A percentile compares a stretch with the other conserved stretches of the same genome.
These are phyloP conservation scores for Penicillium diatomitis DNA, from an alignment of 495 filamentous ascomycete genomes.

Conservation along the genomic window DNA sequence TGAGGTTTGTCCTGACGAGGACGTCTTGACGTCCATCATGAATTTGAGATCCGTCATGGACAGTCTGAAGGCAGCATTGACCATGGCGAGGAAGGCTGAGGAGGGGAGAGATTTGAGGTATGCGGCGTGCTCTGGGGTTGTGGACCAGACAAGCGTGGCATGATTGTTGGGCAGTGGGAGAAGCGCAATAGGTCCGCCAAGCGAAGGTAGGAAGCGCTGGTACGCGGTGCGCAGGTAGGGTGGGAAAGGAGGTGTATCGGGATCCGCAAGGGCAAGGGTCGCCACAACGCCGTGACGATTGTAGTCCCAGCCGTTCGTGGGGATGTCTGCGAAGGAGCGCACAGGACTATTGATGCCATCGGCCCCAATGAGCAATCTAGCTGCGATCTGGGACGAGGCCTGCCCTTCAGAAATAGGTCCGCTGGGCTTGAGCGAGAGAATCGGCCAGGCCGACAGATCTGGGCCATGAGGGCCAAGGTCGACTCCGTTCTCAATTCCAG, in stretches of 20 bases:
- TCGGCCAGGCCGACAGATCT: constrained; percentile 79
- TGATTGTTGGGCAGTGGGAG: constrained; percentile 77
- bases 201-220: constrained; percentile 85
- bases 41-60: constrained; percentile 68
- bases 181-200: constrained; percentile 74
- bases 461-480: constrained; percentile 48
- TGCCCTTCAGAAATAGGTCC: constrained; percentile 23
- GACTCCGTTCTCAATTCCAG: constrained; percentile 64
- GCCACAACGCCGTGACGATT: constrained; percentile 83
- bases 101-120: constrained; percentile 65
- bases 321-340: constrained; percentile 77
- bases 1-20: constrained; percentile 15
- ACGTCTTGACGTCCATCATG: constrained; percentile 53
- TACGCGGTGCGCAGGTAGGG: constrained; percentile 63
- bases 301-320: constrained; percentile 88
- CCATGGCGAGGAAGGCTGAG: constrained; percentile 70
- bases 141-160: constrained; percentile 89
- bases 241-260: constrained; percentile 17
- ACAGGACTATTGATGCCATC: constrained; percentile 95
- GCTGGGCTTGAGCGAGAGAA: constrained; percentile 54
- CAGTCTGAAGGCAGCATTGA: constrained; percentile 90
- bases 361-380: constrained; percentile 82
- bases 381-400: constrained; percentile 46
- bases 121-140: constrained; percentile 66
- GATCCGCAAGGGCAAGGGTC: constrained; percentile 61